These are phyloP conservation scores for Parietaria judaica DNA, from an alignment of 306 rosid species.

Conservation along the genomic window DNA sequence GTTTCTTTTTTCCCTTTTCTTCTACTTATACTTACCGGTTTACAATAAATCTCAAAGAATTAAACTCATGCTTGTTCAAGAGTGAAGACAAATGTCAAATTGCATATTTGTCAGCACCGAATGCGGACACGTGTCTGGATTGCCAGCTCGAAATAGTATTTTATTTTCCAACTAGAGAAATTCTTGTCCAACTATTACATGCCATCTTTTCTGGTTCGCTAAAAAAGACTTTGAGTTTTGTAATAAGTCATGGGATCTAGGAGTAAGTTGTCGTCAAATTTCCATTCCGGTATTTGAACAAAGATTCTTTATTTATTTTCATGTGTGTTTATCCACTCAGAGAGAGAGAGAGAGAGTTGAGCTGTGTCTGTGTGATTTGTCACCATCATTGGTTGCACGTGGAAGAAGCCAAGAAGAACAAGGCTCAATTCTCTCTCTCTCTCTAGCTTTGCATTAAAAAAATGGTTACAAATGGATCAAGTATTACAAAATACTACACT, in stretches of 20 bases:
- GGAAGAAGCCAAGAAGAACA: constrained; percentile 29
- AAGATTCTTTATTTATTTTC: no score
- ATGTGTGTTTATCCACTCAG: constrained; percentile 17
- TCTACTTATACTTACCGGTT: no score
- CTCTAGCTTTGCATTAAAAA: constrained; percentile 6
- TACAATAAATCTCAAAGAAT: no score
- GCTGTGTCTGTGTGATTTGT: constrained; percentile 27
- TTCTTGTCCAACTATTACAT: neutral
- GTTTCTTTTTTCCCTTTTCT: no score
- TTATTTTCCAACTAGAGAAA: neutral
- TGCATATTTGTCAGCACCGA: constrained; percentile 21
- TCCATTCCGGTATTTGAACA: no score
- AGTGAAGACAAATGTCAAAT: constrained; percentile 7
- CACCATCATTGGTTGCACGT: constrained; percentile 52
- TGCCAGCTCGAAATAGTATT: neutral
- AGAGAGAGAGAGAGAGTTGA: constrained; percentile 19
- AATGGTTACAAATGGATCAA: constrained; percentile 10
- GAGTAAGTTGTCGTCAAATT: neutral
- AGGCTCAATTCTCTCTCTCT: constrained; percentile 27
- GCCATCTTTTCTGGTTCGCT: neutral
- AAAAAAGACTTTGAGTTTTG: constrained; percentile 12
- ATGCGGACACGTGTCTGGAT: constrained; percentile 28
- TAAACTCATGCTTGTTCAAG: constrained; percentile 9
- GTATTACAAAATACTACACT: neutral
- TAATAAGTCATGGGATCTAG: constrained; percentile 26